Base-by-base conservation (phyloP, 192 early-diverging fungal genomes). In the Coemansia sp. region DNA sequence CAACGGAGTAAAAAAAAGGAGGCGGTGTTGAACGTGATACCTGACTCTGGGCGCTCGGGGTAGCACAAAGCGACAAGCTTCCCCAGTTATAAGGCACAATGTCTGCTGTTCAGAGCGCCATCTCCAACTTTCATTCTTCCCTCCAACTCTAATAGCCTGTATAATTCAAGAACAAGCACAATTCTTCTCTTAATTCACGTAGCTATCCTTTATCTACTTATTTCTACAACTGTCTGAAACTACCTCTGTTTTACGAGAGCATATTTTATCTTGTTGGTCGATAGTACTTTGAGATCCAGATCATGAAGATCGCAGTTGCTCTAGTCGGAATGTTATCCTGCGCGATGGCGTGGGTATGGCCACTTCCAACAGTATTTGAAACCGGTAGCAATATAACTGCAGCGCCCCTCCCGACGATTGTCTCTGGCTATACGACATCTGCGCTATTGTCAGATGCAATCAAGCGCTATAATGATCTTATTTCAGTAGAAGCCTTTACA, bases 401-500 rank as follows among this genome's bases (percentile, higher is more conserved):
- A 8, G 74, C 76, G 22, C 60, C 61, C 5, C 59, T 22, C 27
- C 12, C 48, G 22, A 41, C 58, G 38, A 81, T 81, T 23, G 71
- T 80, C 23, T 62, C 71, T 48, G 71, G 67, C 26, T 83, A 84
- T 68, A 74, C 78, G 16, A 58, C 80, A 21, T 83, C 83, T 55
- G 12, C 65, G 21, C 61, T 85, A 5, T 81, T 89, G 18, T 24
- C 48, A 18, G 70, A 66, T 19, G 86, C 84, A 3, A 69, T 77
- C 19, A 64, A 73, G 55, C 83, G 86, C 14, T 87, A 88, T 62
- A 62, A 56, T 16, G 44, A 48, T 1, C 69, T 85, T 25, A 76
- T 89, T 10, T 60, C 54, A 30, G 58, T 65, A 26, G 82, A 85
- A 63, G 38, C 62, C 26, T 86, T 85, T 57, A 78, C 76, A 48